Evolutionary conservation across 2,329 filamentous ascomycete species (phyloP).

Genomic region (Fusarium lateritium): DNA sequence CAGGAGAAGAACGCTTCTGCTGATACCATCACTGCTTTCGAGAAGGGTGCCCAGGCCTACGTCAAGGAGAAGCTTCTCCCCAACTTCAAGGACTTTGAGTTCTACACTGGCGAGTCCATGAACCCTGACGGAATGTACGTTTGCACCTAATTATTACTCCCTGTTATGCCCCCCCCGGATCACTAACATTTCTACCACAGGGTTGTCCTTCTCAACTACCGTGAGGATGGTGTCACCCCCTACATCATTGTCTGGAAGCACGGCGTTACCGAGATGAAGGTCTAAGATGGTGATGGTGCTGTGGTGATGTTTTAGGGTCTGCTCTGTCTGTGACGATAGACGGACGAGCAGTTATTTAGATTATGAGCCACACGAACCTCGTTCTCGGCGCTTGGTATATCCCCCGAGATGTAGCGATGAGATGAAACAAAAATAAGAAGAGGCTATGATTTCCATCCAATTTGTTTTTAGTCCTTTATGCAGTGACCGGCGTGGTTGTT

Average conservation of each 20-base stretch:
- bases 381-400: constrained; percentile 43
- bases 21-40: constrained; percentile 82
- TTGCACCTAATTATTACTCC: not conserved
- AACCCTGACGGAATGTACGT: constrained; percentile 93
- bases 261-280: constrained; percentile 90
- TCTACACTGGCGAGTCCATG: constrained; percentile 93
- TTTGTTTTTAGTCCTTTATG: constrained; percentile 4
- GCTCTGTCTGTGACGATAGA: constrained; percentile 35
- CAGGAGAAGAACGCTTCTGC: constrained; percentile 73
- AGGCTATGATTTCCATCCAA: constrained; percentile 37
- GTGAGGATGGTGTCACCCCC: constrained; percentile 93
- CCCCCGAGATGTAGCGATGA: constrained; percentile 43
- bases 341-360: constrained; percentile 39
- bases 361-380: constrained; percentile 46
- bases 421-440: constrained; percentile 45
- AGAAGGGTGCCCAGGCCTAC: constrained; percentile 79
- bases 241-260: constrained; percentile 96
- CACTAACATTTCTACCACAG: constrained; percentile 58
- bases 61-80: constrained; percentile 85
- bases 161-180: not conserved
- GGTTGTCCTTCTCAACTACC: constrained; percentile 96
- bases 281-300: constrained; percentile 69
- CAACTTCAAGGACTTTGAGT: constrained; percentile 97
- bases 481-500: constrained; percentile 10
- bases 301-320: constrained; percentile 37